phyloP scores from a whole-genome alignment of 768 basidiomycete species.

The Zangia roseola region DNA sequence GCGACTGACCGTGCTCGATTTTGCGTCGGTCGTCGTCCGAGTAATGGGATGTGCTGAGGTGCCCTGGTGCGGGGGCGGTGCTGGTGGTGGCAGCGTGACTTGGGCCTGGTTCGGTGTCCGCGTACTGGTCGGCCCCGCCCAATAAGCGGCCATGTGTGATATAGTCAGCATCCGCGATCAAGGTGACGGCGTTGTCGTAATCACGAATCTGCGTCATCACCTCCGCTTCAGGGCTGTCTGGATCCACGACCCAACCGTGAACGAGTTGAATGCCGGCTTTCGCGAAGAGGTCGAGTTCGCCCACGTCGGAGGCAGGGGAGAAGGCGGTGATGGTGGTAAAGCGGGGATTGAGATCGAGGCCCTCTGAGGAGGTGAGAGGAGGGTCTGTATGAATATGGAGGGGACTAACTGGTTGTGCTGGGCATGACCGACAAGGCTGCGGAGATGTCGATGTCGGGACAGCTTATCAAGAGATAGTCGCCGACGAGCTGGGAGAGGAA shows the following conservation, averaged over 20 bases:
- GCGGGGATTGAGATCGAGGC: constrained; percentile 85
- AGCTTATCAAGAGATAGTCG: constrained; percentile 68
- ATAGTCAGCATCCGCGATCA: constrained; percentile 80
- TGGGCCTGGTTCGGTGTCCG: constrained; percentile 16
- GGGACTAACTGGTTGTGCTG: constrained; percentile 64
- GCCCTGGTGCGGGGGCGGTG: neutral
- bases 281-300: constrained; percentile 84
- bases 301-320: constrained; percentile 59
- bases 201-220: constrained; percentile 55
- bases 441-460: constrained; percentile 39
- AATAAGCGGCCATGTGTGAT: constrained; percentile 63
- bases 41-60: no score
- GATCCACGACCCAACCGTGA: constrained; percentile 71
- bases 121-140: constrained; percentile 33
- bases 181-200: constrained; percentile 72
- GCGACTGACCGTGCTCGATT: constrained; percentile 63
- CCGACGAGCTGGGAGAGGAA: constrained; percentile 81
- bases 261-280: constrained; percentile 78
- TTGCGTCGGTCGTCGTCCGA: constrained; percentile 57
- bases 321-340: constrained; percentile 74
- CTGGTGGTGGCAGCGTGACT: no score
- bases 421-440: constrained; percentile 42
- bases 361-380: constrained; percentile 45
- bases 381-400: neutral
- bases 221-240: constrained; percentile 52